Evolutionary conservation across 2,329 filamentous ascomycete species (phyloP), one percentile per base, ranked within the genome.

Genomic region (Pseudocercospora ulei): DNA sequence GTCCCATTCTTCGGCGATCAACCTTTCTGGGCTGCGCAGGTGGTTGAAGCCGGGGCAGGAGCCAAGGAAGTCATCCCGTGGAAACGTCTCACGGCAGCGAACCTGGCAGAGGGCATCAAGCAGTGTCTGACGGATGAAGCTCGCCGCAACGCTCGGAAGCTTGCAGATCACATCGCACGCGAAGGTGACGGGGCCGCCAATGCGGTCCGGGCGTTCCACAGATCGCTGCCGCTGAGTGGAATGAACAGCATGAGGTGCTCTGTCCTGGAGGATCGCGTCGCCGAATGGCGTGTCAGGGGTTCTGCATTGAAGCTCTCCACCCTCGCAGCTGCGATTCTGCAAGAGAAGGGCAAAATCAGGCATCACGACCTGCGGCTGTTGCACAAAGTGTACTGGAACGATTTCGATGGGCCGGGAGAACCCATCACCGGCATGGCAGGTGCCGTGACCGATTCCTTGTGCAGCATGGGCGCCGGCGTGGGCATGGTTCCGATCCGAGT

Each of bases 1-100:
- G 77, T 86, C 1, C 81, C 81, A 0, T 86, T 86, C 61, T 86
- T 86, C 48, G 81, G 81, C 2, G 81, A 86, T 54, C 81, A 86
- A 57, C 72, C 78, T 33, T 86, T 86, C 55, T 86, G 82, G 81
- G 81, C 80, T 2, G 66, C 68, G 11, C 82, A 82, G 74, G 69
- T 85, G 1, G 69, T 68, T 3, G 72, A 68, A 20, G 69, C 75
- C 1, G 71, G 72, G 16, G 80, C 78, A 0, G 81, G 81, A 0
- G 76, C 80, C 0, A 61, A 65, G 39, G 63, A 71, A 26, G 72
- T 78, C 1, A 69, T 83, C 5, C 79, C 79, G 0, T 81, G 82
- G 61, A 83, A 82, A 60, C 61, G 70, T 6, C 59, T 86, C 1
- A 75, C 67, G 1, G 69, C 67, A 0, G 75, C 83, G 42, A 74